phyloP scores from a whole-genome alignment of 495 filamentous ascomycete genomes.

The Pyrenula aspistea region DNA sequence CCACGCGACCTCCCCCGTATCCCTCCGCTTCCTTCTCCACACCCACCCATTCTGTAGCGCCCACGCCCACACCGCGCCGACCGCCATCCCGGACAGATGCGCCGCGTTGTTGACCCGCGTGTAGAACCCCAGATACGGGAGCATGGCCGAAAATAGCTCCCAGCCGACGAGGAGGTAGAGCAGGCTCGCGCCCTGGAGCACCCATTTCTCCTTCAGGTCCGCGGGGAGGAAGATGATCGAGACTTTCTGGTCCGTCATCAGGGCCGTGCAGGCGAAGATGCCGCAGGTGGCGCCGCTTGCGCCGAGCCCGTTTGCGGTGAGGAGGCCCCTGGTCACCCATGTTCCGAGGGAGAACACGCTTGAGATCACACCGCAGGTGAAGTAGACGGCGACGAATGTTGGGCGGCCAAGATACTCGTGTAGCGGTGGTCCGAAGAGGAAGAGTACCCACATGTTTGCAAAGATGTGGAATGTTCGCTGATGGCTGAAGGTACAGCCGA shows the following conservation, averaged over 20 bases:
- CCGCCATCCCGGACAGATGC: not conserved
- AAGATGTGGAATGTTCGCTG: slow-evolving; percentile 51
- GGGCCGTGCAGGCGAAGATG: slow-evolving; percentile 29
- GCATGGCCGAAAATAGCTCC: not conserved
- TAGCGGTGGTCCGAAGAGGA: slow-evolving; percentile 46
- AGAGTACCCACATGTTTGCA: slow-evolving; percentile 57
- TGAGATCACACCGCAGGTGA: slow-evolving; percentile 53
- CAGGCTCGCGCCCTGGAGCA: slow-evolving; percentile 17
- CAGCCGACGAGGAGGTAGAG: not conserved
- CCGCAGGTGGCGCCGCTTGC: slow-evolving; percentile 65
- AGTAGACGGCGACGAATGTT: slow-evolving; percentile 68
- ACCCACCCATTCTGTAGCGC: not conserved
- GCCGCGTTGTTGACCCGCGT: not conserved
- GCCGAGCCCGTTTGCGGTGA: slow-evolving; percentile 48
- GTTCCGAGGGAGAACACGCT: slow-evolving; percentile 49
- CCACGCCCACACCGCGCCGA: not conserved
- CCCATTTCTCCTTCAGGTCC: not conserved
- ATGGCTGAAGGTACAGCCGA: slow-evolving; percentile 74
- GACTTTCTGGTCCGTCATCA: not conserved
- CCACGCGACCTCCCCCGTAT: not conserved
- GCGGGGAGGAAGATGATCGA: not conserved
- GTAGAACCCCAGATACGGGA: not conserved
- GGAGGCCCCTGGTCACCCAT: slow-evolving; percentile 39
- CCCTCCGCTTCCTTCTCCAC: not conserved
- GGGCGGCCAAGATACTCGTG: slow-evolving; percentile 84